Conservation (phyloP, 345 rosid species). For the Syzygium aromaticum region DNA sequence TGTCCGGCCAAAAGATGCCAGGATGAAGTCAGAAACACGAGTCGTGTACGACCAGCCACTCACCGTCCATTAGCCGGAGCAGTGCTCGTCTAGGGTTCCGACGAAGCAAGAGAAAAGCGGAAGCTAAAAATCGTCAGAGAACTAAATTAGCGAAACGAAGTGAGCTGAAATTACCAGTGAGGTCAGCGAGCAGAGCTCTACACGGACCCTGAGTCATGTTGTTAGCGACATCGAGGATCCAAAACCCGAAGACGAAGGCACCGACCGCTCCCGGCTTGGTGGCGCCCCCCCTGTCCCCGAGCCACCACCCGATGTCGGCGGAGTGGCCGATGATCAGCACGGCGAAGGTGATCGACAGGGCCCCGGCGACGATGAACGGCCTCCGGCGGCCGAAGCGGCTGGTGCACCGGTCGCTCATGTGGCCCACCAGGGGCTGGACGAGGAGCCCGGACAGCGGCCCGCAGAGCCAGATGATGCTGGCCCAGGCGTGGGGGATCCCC, state of each 20-base stretch:
- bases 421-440: conserved; percentile 92
- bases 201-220: conserved; percentile 96
- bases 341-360: conserved; percentile 41
- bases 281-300: conserved; percentile 58
- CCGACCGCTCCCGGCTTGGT: conserved; percentile 64
- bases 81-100: neutral
- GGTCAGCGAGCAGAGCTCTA: conserved; percentile 93
- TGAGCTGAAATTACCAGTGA: conserved; percentile 50
- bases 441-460: conserved; percentile 90
- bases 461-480: conserved; percentile 94
- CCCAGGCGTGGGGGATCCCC: conserved; percentile 95
- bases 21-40: neutral
- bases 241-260: conserved; percentile 76
- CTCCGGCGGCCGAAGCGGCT: conserved; percentile 89
- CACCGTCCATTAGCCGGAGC: neutral
- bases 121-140: neutral
- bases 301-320: conserved; percentile 84
- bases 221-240: conserved; percentile 90
- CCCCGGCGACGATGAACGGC: conserved; percentile 70
- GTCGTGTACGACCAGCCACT: neutral
- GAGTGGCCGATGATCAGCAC: conserved; percentile 72
- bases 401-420: conserved; percentile 76
- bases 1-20: neutral
- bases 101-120: neutral
- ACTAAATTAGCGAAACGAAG: neutral